A percentile compares a stretch with the other conserved stretches of the same genome.
phyloP scores from a whole-genome alignment of 2,329 filamentous ascomycete genomes.

The Penicillium aurantiogriseum region DNA sequence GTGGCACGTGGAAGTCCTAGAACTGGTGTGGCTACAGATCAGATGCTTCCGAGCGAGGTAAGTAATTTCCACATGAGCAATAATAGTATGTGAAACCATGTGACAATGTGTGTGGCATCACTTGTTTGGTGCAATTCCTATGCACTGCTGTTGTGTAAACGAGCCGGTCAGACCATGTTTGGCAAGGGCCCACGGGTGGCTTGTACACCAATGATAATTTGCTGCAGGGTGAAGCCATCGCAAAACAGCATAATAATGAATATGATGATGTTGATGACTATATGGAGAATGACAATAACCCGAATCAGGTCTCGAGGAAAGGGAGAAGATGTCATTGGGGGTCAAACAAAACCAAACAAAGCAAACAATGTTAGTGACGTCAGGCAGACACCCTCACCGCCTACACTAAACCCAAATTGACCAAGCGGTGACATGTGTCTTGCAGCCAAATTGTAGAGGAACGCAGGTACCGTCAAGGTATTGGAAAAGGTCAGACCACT shows the following conservation, averaged over 20 bases:
- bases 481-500: background rate
- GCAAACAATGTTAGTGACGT: background rate
- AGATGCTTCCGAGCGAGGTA: conserved; percentile 45
- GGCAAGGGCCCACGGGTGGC: conserved; percentile 42
- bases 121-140: conserved; percentile 47
- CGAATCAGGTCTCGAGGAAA: background rate
- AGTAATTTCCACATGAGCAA: conserved; percentile 45
- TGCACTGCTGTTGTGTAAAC: conserved; percentile 44
- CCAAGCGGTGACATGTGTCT: conserved; percentile 5
- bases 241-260: background rate
- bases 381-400: background rate
- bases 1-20: background rate
- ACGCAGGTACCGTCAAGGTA: conserved; percentile 5
- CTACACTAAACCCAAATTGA: conserved; percentile 15
- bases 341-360: background rate
- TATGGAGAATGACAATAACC: background rate
- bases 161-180: conserved; percentile 49
- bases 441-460: conserved; percentile 2
- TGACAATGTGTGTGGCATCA: conserved; percentile 41
- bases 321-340: background rate
- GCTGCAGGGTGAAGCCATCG: background rate
- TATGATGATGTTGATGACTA: background rate
- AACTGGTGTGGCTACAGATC: conserved; percentile 39
- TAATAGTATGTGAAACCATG: background rate
- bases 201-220: conserved; percentile 36